Percentiles rank a stretch among this genome's conserved stretches.
phyloP scores from a whole-genome alignment of 139 green algal species.

The Chlorella sp. region DNA sequence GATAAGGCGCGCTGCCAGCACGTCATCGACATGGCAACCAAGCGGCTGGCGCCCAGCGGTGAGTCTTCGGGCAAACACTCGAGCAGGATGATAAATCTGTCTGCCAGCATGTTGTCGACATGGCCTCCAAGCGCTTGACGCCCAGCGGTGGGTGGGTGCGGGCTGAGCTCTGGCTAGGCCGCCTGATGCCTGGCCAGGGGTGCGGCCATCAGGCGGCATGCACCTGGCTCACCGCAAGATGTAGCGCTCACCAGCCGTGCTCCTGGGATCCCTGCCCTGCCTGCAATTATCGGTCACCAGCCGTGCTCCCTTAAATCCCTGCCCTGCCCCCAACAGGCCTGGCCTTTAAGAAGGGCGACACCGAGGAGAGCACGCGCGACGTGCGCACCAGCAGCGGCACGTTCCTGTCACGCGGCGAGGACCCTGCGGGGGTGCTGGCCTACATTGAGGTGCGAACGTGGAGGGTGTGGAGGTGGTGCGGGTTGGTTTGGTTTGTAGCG shows the following conservation, averaged over 20 bases:
- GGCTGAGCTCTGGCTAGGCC: no score
- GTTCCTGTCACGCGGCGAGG: slow-evolving; percentile 50
- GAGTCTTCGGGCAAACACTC: no score
- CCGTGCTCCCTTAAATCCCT: background rate
- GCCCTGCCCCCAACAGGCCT: slow-evolving; percentile 15
- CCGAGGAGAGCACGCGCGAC: slow-evolving; percentile 38
- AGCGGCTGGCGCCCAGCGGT: slow-evolving; percentile 36
- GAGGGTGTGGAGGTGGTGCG: no score
- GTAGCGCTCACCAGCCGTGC: background rate
- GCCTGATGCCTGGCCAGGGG: no score
- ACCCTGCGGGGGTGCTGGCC: slow-evolving; percentile 53
- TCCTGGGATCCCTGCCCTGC: background rate
- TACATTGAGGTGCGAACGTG: slow-evolving; percentile 40
- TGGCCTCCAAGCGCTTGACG: slow-evolving; percentile 43
- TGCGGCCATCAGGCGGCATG: no score
- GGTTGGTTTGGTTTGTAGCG: no score
- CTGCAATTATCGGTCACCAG: background rate
- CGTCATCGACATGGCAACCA: slow-evolving; percentile 50
- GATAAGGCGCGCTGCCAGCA: slow-evolving; percentile 32
- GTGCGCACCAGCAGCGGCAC: slow-evolving; percentile 57
- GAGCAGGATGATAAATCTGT: background rate
- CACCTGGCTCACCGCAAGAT: background rate
- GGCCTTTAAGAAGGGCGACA: slow-evolving; percentile 58
- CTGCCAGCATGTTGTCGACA: slow-evolving; percentile 45
- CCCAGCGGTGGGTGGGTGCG: slow-evolving; percentile 22